Conservation (phyloP, 768 basidiomycete genomes). For the Psilocybe tampanensis region DNA sequence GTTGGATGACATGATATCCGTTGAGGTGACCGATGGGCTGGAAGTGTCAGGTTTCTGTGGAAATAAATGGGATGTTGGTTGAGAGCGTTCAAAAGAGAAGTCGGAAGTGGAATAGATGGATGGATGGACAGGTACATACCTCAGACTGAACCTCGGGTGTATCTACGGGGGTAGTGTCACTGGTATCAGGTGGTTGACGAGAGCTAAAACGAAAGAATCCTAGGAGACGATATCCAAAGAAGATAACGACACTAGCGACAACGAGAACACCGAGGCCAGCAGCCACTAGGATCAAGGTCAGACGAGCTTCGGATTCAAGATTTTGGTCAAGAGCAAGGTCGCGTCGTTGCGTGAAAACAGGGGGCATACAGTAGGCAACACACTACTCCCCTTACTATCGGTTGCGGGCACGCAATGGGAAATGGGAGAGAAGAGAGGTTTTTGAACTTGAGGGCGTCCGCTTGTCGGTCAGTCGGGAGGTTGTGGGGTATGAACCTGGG, state of each 20-base stretch:
- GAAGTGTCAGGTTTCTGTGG: background rate
- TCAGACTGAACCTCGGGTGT: background rate
- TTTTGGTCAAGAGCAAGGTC: constrained; percentile 23
- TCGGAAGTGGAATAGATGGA: background rate
- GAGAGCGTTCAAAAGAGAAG: background rate
- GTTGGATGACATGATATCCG: background rate
- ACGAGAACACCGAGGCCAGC: constrained; percentile 19
- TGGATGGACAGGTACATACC: background rate
- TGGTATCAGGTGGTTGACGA: background rate
- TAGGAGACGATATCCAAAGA: constrained; percentile 13
- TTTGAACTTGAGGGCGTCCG: background rate
- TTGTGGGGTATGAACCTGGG: background rate
- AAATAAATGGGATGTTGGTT: too few species aligned
- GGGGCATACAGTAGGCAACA: constrained; percentile 16
- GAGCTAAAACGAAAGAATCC: constrained; percentile 2
- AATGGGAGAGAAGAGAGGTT: background rate
- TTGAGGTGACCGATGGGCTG: background rate
- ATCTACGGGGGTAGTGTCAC: background rate
- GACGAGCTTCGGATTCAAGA: constrained; percentile 24
- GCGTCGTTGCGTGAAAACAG: constrained; percentile 13
- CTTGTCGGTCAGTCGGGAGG: too few species aligned
- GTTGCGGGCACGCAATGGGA: too few species aligned
- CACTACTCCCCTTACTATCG: constrained; percentile 3
- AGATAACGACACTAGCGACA: constrained; percentile 12
- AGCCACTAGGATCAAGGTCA: constrained; percentile 20